These are phyloP conservation scores for Cornus florida DNA, from an alignment of 148 eudicot genomes.

Conservation along the genomic window DNA sequence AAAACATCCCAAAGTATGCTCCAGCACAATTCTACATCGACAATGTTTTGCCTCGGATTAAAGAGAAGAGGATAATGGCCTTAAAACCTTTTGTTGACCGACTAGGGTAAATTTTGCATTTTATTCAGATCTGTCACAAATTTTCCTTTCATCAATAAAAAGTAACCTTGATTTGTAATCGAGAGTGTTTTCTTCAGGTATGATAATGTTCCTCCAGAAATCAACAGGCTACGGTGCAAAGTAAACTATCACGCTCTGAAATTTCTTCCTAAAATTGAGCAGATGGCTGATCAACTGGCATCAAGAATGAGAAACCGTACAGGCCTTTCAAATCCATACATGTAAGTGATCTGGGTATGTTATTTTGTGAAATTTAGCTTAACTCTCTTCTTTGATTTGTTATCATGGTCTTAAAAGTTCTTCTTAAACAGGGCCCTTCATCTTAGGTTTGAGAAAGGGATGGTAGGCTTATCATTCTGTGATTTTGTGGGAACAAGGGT, in stretches of 20 bases:
- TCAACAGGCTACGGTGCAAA: conserved; percentile 89
- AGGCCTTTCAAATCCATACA: conserved; percentile 77
- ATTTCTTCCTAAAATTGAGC: conserved; percentile 93
- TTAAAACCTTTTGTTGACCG: conserved; percentile 98
- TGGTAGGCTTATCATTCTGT: conserved; percentile 98
- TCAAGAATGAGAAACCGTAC: conserved; percentile 98
- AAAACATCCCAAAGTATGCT: conserved; percentile 98
- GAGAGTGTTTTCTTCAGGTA: conserved; percentile 46
- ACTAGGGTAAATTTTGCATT: conserved; percentile 69
- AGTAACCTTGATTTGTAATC: background rate
- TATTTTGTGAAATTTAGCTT: background rate
- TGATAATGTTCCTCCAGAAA: conserved; percentile 94
- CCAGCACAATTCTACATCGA: conserved; percentile 93
- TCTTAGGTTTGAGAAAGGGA: conserved; percentile 97
- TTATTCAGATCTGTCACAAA: background rate
- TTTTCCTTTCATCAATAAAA: conserved; percentile 1
- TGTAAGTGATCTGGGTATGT: conserved; percentile 41
- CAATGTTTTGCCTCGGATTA: conserved; percentile 96
- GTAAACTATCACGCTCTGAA: conserved; percentile 97
- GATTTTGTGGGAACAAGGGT: conserved; percentile 95
- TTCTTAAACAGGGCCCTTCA: conserved; percentile 87
- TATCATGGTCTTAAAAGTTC: background rate
- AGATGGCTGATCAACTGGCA: conserved; percentile 88
- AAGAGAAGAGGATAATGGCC: conserved; percentile 98
- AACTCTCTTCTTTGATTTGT: background rate